Base-by-base conservation (phyloP, 1,284 basidiomycete species). In the Gymnopus androsaceus region DNA sequence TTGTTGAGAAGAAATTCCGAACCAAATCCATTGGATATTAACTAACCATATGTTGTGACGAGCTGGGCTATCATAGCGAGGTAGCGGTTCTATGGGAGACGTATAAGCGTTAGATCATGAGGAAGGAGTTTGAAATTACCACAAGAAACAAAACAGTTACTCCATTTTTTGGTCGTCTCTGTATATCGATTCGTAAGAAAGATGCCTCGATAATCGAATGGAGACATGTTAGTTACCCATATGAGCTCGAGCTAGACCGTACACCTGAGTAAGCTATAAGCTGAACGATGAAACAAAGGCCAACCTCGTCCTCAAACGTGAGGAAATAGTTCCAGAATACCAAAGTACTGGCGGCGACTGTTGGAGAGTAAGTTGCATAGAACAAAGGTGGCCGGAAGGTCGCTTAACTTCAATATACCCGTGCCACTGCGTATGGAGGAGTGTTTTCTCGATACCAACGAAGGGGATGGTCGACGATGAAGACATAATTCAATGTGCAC, bases 31-130 rank as follows among this genome's bases (percentile, higher is more conserved):
- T n/a, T n/a, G n/a, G n/a, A n/a, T n/a, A n/a, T 11, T 34, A 12
- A 21, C 27, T 52, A 15, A 52, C 51, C 38, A 34, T 52, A 52
- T n/a, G 41, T 41, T 30, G 51, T 52, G 17, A 52, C 38, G n/a
- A 52, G 38, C 17, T 41, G 41, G 5, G 37, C 51, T n/a, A 52
- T 15, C 3, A 52, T 31, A 17, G 41, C 41, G 19, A 52, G 51
- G 41, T 52, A 52, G 7, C 38, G 51, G 44, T 52, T 52, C 51
- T 52, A 21, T 33, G 31, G 12, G 14, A 7, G 15, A 45, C 2
- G 8, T 4, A 23, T 45, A 12, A 21, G 33, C 21, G 15, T 12
- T 5, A 8, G 17, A 11, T 5, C n/a, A 21, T 25, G 19, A 14
- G 4, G 30, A 38, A 17, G 27, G 23, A 8, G n/a, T 17, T 36